Evolutionary conservation across 306 rosid genomes (phyloP).

Genomic region (Fragaria vesca): DNA sequence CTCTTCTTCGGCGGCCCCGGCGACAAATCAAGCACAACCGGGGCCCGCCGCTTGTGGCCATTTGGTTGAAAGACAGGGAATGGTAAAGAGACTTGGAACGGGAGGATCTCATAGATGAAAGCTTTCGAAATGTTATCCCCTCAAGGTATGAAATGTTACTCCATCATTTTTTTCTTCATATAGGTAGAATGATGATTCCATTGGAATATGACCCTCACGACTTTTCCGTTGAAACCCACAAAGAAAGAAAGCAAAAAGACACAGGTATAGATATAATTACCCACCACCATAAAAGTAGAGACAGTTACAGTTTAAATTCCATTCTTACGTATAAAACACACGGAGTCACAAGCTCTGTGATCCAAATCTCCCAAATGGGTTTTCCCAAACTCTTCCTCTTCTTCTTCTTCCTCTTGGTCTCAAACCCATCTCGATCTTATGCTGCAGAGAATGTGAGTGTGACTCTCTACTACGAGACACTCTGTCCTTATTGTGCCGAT

Average conservation of each 20-base stretch:
- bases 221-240: no score
- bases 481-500: constrained; percentile 84
- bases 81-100: no score
- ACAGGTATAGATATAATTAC: not conserved
- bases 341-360: not conserved
- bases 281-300: not conserved
- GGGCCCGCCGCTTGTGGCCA: constrained; percentile 51
- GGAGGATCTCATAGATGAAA: no score
- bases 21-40: constrained; percentile 75
- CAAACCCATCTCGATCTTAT: constrained; percentile 5
- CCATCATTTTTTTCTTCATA: no score
- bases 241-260: no score
- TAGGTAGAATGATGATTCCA: no score
- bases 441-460: constrained; percentile 44
- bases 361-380: not conserved
- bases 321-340: no score
- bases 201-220: no score
- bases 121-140: no score
- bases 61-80: no score
- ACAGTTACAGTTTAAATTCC: not conserved
- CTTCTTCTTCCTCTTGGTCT: not conserved
- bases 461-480: constrained; percentile 70
- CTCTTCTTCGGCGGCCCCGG: constrained; percentile 70
- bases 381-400: no score
- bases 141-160: no score